Conservation (phyloP, 2,329 filamentous ascomycete genomes). For the Penicillium rolfsii region DNA sequence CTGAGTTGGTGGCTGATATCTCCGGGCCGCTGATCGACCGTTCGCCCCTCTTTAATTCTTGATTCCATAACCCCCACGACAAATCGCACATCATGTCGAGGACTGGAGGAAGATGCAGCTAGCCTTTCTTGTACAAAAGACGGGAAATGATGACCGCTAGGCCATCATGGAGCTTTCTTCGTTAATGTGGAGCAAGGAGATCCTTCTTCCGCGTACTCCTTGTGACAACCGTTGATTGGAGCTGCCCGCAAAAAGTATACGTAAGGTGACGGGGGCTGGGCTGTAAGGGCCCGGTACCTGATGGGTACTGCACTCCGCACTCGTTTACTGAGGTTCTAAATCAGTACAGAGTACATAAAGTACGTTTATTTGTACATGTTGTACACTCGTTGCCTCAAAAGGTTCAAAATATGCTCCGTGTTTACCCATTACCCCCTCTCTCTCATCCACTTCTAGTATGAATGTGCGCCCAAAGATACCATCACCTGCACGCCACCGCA, state of each 20-base stretch:
- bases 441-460: neutral
- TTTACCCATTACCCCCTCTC: neutral
- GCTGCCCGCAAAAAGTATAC: neutral
- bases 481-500: neutral
- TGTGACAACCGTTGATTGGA: conserved; percentile 11
- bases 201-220: conserved; percentile 4
- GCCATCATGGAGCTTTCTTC: neutral
- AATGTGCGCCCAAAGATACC: neutral
- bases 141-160: neutral
- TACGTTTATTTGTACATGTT: too few species aligned
- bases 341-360: too few species aligned
- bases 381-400: neutral
- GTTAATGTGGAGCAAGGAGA: conserved; percentile 1
- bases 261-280: neutral
- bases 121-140: neutral
- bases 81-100: neutral
- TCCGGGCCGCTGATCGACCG: conserved; percentile 11
- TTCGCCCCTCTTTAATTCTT: conserved; percentile 10
- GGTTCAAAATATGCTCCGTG: neutral
- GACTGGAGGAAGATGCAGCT: neutral
- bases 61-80: neutral
- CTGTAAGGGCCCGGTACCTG: conserved; percentile 26
- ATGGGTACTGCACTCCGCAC: conserved; percentile 23
- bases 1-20: conserved; percentile 11
- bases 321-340: too few species aligned